These are phyloP conservation scores for Lepidium campestre DNA, from an alignment of 441 rosid species.

Conservation along the genomic window DNA sequence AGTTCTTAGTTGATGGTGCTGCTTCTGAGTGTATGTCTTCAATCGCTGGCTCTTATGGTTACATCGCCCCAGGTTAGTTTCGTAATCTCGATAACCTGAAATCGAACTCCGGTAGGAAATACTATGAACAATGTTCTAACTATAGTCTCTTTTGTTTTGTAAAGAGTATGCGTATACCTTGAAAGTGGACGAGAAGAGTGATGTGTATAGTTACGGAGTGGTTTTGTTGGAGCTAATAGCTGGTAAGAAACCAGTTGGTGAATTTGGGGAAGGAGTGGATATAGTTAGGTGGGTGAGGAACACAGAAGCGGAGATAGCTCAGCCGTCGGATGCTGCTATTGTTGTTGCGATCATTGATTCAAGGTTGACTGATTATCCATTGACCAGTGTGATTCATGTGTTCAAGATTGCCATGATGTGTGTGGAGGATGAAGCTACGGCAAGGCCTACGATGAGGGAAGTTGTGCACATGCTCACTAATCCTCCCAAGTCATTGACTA, in stretches of 20 bases:
- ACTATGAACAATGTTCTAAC: too few relatives aligned
- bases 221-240: slow-evolving; percentile 76
- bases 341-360: slow-evolving; percentile 59
- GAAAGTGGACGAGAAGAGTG: slow-evolving; percentile 89
- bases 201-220: slow-evolving; percentile 89
- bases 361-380: slow-evolving; percentile 57
- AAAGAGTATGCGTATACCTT: slow-evolving; percentile 85
- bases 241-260: slow-evolving; percentile 84
- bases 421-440: slow-evolving; percentile 57
- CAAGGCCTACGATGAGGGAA: slow-evolving; percentile 86
- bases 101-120: too few relatives aligned
- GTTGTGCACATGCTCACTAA: slow-evolving; percentile 77
- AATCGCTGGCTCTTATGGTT: slow-evolving; percentile 89
- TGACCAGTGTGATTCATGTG: slow-evolving; percentile 50
- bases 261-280: slow-evolving; percentile 89
- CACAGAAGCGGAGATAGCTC: slow-evolving; percentile 51
- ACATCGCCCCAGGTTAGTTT: slow-evolving; percentile 85
- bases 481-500: slow-evolving; percentile 39
- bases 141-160: neutral
- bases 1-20: slow-evolving; percentile 73
- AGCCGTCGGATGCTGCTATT: slow-evolving; percentile 56
- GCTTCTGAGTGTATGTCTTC: slow-evolving; percentile 88
- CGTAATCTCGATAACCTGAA: too few relatives aligned
- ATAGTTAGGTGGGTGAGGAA: slow-evolving; percentile 86
- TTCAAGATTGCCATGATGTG: slow-evolving; percentile 77